Conservation (phyloP, 441 rosid genomes). For the Adansonia madagascariensis region DNA sequence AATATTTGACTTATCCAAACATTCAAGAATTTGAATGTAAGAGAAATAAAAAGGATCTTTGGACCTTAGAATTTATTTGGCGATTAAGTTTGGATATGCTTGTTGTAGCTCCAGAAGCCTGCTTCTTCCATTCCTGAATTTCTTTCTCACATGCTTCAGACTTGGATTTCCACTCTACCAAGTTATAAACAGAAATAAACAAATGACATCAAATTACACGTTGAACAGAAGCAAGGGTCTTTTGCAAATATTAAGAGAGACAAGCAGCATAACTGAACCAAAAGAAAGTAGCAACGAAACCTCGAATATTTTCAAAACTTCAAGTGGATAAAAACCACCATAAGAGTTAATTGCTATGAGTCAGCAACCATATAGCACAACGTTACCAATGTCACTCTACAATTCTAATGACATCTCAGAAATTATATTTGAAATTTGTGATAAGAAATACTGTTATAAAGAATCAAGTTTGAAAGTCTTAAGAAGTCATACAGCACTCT, state of each 20-base stretch:
- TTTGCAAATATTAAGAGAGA: conserved; percentile 5
- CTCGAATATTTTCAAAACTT: conserved; percentile 11
- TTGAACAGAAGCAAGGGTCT: conserved; percentile 1
- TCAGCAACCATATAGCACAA: neutral
- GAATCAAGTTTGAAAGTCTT: conserved; percentile 4
- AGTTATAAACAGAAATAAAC: conserved; percentile 24
- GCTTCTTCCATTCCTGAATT: conserved; percentile 88
- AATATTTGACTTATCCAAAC: conserved; percentile 1
- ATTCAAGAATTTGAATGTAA: conserved; percentile 22
- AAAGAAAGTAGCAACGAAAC: conserved; percentile 3
- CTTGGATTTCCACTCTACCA: conserved; percentile 83
- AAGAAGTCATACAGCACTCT: neutral
- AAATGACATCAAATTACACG: conserved; percentile 7
- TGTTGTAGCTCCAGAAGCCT: conserved; percentile 77
- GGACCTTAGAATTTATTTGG: conserved; percentile 84
- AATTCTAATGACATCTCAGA: conserved; percentile 1
- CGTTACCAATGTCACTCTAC: conserved; percentile 5
- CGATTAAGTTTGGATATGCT: conserved; percentile 78
- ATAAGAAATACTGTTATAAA: neutral
- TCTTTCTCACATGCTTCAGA: conserved; percentile 91
- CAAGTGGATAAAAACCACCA: neutral
- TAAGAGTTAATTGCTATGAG: neutral
- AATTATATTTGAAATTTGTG: conserved; percentile 6
- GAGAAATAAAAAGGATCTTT: conserved; percentile 12
- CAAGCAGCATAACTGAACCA: conserved; percentile 12